phyloP scores from a whole-genome alignment of 805 yeast genomes.

The Myxozyma neotropica region DNA sequence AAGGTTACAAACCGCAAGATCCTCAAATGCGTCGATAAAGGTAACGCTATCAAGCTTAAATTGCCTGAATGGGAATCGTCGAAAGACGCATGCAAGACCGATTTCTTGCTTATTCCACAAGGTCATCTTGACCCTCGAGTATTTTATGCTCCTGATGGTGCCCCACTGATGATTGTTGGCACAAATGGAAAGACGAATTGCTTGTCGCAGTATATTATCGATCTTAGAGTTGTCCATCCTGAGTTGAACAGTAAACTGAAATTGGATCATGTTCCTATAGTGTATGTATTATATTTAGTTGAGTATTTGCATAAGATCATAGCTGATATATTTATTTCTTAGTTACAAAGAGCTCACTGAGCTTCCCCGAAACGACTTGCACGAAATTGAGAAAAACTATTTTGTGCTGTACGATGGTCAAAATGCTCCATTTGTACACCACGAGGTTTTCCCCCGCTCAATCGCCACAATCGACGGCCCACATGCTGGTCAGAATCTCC shows the following conservation, averaged over 20 bases:
- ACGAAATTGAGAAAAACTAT: conserved; percentile 26
- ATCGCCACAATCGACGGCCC: conserved; percentile 1
- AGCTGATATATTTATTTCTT: no score
- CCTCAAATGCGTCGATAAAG: conserved; percentile 14
- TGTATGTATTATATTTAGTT: neutral
- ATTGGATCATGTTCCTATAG: conserved; percentile 21
- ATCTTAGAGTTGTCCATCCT: conserved; percentile 25
- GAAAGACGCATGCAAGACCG: conserved; percentile 3
- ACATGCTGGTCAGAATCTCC: neutral
- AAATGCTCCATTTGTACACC: conserved; percentile 16
- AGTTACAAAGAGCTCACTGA: conserved; percentile 16
- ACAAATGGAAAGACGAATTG: conserved; percentile 21
- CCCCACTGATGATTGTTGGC: conserved; percentile 30
- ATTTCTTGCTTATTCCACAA: conserved; percentile 10
- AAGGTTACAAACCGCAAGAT: conserved; percentile 10
- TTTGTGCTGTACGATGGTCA: conserved; percentile 21
- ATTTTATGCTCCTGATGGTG: conserved; percentile 28
- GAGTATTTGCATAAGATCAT: neutral
- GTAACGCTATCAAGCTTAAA: neutral
- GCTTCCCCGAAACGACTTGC: conserved; percentile 7
- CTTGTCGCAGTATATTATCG: conserved; percentile 22
- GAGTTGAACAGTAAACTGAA: conserved; percentile 11
- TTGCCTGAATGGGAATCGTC: conserved; percentile 12
- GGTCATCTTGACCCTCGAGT: conserved; percentile 30
- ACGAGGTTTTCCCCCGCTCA: conserved; percentile 10